Base-by-base conservation (phyloP, 1,139 yeast species). In the Yamadazyma diospyri region DNA sequence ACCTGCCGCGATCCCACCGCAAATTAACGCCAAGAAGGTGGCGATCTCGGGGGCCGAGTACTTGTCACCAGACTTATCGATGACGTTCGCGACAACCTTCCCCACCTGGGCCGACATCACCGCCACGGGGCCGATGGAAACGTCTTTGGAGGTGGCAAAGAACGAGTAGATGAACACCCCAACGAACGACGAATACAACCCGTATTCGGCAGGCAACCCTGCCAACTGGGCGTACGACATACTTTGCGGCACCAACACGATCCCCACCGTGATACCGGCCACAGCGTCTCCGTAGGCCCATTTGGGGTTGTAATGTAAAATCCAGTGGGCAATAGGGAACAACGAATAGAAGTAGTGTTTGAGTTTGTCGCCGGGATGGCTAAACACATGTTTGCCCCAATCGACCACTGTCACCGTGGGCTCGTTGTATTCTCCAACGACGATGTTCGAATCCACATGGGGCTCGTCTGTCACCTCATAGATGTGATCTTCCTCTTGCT, bases 151-250 rank as follows among this genome's bases (percentile, higher is more conserved):
- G 12, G 97, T 89, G 11, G 97, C 97, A 57, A 89, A 89, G 49
- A 88, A 75, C 30, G 94, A 81, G 57, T 89, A 89, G 36, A 84
- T 76, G 54, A 87, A 76, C 12, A 88, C 95, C 51, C 97, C 97
- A 31, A 89, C 83, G 52, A 89, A 89, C 0, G 95, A 84, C 16
- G 96, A 85, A 60, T 89, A 89, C 32, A 89, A 72, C 33, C 97
- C 97, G 47, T 79, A 88, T 57, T 88, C 82, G 5, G 95, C 78
- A 5, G 78, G 71, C 40, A 89, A 71, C 3, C 86, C 78, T 3
- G 97, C 97, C 41, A 89, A 66, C 51, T 76, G 80, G 7, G 97
- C 97, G 54, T 89, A 89, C 0, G 96, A 87, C 97, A 89, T 88
- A 6, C 94, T 81, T 59, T 89, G 97, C 3, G 97, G 97, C 19